Base-by-base conservation (phyloP, 352 stramenopile species). In the Phytophthora citricola region DNA sequence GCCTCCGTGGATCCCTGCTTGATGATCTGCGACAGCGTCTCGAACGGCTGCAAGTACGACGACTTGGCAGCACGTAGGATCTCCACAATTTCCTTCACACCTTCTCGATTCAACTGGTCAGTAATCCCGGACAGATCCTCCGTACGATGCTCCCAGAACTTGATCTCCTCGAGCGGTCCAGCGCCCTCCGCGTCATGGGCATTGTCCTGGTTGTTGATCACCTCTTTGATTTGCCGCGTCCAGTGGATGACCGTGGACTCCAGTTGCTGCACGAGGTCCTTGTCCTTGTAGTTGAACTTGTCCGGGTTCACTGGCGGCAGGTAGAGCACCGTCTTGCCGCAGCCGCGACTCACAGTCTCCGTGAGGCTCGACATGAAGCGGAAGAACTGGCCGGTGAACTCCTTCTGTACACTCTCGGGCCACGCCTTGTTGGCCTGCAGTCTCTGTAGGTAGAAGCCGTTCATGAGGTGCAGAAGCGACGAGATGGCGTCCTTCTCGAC, bases 181-280 rank as follows among this genome's bases (percentile, higher is more conserved):
- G 92, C 85, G 2, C 84, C 94, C 60, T 98, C 95, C 0, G 89
- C 86, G 50, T 97, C 90, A 52, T 97, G 84, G 0, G 82, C 89
- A 39, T 97, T 97, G 73, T 98, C 91, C 57, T 98, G 93, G 68
- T 97, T 98, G 71, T 98, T 98, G 39, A 98, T 93, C 20, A 99
- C 93, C 58, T 98, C 94, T 65, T 98, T 99, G 67, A 99, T 98
- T 68, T 99, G 96, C 3, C 95, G 75, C 26, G 96, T 99, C 96
- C 96, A 99, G 71, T 98, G 93, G 63, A 99, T 98, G 6, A 98
- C 94, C 0, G 93, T 98, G 29, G 89, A 97, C 68, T 99, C 95
- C n/a, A 99, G 73, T 50, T 98, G 93, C 74, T 99, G 94, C 39
- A 98, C 86, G 17, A 98, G 72, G 47, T 99, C 96, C 73, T 99